Evolutionary conservation across 352 stramenopile species (phyloP).

Genomic region (Phytophthora rubi): DNA sequence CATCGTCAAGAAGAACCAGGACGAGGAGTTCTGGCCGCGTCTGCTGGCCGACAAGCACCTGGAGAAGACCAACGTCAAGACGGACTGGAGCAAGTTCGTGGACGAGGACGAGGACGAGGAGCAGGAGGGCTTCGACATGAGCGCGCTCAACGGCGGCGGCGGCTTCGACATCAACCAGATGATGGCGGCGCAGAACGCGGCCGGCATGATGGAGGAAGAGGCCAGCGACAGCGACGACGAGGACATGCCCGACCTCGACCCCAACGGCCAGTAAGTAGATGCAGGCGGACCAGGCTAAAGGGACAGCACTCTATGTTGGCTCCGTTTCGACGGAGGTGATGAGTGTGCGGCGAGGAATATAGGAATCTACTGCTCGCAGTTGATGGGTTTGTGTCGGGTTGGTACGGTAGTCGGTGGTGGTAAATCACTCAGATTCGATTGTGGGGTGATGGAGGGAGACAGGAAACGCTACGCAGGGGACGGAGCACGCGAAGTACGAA

Average conservation of each 20-base stretch:
- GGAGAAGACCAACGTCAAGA: conserved; percentile 97
- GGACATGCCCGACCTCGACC: conserved; percentile 86
- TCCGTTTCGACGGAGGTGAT: not conserved
- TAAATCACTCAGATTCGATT: not conserved
- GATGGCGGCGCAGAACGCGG: conserved; percentile 88
- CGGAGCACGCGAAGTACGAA: not conserved
- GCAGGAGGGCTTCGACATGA: conserved; percentile 86
- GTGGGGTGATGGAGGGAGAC: conserved; percentile 14
- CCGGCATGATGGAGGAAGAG: conserved; percentile 68
- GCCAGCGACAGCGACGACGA: conserved; percentile 82
- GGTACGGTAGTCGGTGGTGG: too few relatives aligned
- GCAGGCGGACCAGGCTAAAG: not conserved
- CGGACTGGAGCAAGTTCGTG: conserved; percentile 97
- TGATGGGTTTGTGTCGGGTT: not conserved
- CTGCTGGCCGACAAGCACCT: conserved; percentile 96
- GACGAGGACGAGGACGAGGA: conserved; percentile 97
- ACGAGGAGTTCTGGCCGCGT: conserved; percentile 95
- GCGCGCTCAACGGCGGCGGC: conserved; percentile 80
- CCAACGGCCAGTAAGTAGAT: conserved; percentile 46
- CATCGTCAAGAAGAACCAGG: conserved; percentile 95
- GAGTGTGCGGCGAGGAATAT: too few relatives aligned
- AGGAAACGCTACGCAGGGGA: conserved; percentile 15
- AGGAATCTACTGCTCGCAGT: not conserved
- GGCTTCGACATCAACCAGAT: conserved; percentile 97
- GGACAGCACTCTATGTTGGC: too few relatives aligned